Base-by-base conservation (phyloP, 495 filamentous ascomycete species). In the Trichoderma reesei region DNA sequence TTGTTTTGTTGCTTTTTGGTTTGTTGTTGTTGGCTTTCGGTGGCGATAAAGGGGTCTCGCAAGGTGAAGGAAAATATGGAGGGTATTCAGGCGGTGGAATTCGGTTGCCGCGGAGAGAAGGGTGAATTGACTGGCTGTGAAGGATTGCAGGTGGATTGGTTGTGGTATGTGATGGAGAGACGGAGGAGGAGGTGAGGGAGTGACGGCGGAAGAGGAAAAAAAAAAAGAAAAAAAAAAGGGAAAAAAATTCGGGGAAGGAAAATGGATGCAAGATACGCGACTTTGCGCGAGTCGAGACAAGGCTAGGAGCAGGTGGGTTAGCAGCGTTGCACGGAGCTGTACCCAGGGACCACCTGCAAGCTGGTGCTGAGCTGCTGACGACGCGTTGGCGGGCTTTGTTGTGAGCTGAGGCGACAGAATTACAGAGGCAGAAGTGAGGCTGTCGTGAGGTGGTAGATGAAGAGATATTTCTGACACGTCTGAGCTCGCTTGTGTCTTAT, bases 271-370 rank as follows among this genome's bases (percentile, higher is more conserved):
- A 56, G 51, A 34, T 56, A 56, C 51, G 51, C 51, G 51, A 56
- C 51, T 56, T 56, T 56, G 51, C 51, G 51, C 51, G 51, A 33
- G 51, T 13, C 51, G 51, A 56, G 51, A 56, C 26, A 34, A 56
- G 51, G 13, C 51, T 56, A 56, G 51, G 51, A 8, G 26, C 20
- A 34, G 51, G 8, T 56, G 51, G 51, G 20, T 31, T 34, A 33
- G 51, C 48, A 31, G 48, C 20, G 20, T 13, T 34, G 51, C 20
- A 48, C 16, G 44, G 44, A 48, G 44, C 44, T 18, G 37, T 39
- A 39, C n/a, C n/a, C n/a, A n/a, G 37, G 37, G 37, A 39, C 37
- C 37, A 5, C 5, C 10, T 39, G 4, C 37, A n/a, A n/a, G n/a
- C n/a, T n/a, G n/a, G n/a, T 39, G 37, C 5, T 4, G 37, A 39